These are phyloP conservation scores for Venustampulla echinocandica DNA, from an alignment of 495 filamentous ascomycete species.

Conservation along the genomic window DNA sequence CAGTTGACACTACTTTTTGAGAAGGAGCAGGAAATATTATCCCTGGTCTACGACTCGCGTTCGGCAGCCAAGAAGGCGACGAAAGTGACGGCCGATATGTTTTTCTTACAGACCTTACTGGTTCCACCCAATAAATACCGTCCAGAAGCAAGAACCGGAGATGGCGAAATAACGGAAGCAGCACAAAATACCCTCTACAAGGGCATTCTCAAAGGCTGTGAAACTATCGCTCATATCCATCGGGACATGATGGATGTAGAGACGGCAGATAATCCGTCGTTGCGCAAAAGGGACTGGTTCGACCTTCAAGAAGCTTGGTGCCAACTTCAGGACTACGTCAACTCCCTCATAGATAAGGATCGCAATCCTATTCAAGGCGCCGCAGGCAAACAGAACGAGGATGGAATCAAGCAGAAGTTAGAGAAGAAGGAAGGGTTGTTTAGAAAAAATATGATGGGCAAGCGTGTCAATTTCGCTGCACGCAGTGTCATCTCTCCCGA, in stretches of 20 bases:
- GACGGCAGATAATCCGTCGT: constrained; percentile 15
- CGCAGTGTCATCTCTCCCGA: constrained; percentile 97
- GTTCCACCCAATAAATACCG: constrained; percentile 90
- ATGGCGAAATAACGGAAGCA: constrained; percentile 70
- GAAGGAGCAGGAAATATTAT: constrained; percentile 71
- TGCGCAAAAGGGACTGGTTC: constrained; percentile 41
- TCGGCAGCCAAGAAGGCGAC: constrained; percentile 39
- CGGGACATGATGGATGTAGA: constrained; percentile 51
- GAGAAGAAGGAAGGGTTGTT: constrained; percentile 99
- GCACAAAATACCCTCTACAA: constrained; percentile 81
- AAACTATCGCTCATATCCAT: constrained; percentile 64
- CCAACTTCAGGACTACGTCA: constrained; percentile 79
- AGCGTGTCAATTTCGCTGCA: constrained; percentile 97
- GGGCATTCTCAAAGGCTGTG: constrained; percentile 61
- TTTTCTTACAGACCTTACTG: constrained; percentile 77
- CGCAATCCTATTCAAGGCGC: constrained; percentile 70
- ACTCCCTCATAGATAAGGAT: constrained; percentile 79
- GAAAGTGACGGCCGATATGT: constrained; percentile 69
- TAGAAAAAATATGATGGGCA: constrained; percentile 99
- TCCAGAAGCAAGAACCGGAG: constrained; percentile 74
- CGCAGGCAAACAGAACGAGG: constrained; percentile 59
- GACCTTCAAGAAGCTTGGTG: constrained; percentile 68
- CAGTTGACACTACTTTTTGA: constrained; percentile 73
- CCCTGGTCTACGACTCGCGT: constrained; percentile 72
- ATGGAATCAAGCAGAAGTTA: constrained; percentile 93